Evolutionary conservation across 2,329 filamentous ascomycete genomes (phyloP).

Genomic region (Sporothrix pallida): DNA sequence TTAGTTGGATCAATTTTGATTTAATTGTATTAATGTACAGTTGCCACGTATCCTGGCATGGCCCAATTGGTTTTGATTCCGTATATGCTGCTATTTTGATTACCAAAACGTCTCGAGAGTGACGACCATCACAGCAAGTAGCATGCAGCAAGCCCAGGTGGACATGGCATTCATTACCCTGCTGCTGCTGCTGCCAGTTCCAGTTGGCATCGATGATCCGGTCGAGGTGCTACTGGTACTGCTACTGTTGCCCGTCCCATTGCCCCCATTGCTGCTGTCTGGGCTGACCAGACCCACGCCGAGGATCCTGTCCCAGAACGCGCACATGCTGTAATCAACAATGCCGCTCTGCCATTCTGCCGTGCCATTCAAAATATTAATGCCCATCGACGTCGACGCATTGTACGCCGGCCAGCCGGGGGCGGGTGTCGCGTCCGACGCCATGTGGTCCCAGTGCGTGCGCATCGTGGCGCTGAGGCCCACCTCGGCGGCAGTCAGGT

Average conservation of each 20-base stretch:
- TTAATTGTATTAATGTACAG: too few relatives aligned
- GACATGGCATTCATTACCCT: neutral
- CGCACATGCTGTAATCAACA: conserved; percentile 1
- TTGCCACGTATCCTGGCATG: too few relatives aligned
- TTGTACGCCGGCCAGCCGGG: neutral
- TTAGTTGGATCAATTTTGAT: too few relatives aligned
- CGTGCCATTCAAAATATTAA: neutral
- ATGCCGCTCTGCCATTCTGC: neutral
- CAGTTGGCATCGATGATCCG: neutral
- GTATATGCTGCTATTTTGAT: too few relatives aligned
- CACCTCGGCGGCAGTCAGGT: conserved; percentile 38
- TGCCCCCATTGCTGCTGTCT: neutral
- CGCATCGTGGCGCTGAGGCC: conserved; percentile 38
- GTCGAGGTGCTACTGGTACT: too few relatives aligned
- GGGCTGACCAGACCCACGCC: neutral
- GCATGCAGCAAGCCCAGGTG: neutral
- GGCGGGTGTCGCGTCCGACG: conserved; percentile 42
- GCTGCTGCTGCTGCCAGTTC: neutral
- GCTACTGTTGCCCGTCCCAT: neutral
- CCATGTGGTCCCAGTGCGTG: conserved; percentile 31
- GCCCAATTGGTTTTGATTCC: too few relatives aligned
- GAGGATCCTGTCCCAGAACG: neutral
- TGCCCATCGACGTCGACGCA: neutral
- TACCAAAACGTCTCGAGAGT: too few relatives aligned
- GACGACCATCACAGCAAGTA: neutral